Evolutionary conservation across 2,329 filamentous ascomycete species (phyloP).

Genomic region (Aureobasidium zeae): DNA sequence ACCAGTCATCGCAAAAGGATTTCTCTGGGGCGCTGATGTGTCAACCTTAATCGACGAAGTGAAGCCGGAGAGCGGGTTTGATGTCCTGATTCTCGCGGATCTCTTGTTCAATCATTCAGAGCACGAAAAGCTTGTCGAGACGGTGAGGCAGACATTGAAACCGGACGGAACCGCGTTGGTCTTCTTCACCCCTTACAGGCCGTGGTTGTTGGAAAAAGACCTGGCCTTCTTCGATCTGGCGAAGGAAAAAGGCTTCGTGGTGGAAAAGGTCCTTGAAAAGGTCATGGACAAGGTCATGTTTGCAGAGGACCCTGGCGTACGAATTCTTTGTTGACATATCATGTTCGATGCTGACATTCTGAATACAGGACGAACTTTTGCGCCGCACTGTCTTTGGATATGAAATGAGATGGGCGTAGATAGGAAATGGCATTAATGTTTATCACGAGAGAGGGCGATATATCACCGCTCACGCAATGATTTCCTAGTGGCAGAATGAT

Average conservation of each 20-base stretch:
- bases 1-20: conserved; percentile 47
- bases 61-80: conserved; percentile 49
- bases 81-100: conserved; percentile 78
- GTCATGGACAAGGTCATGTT: conserved; percentile 82
- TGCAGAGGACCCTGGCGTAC: conserved; percentile 69
- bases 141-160: conserved; percentile 58
- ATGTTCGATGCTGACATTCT: background rate
- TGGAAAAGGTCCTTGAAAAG: conserved; percentile 72
- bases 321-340: conserved; percentile 22
- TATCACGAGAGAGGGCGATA: no score
- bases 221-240: conserved; percentile 77
- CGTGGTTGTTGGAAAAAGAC: conserved; percentile 80
- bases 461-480: no score
- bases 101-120: conserved; percentile 86
- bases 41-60: conserved; percentile 24
- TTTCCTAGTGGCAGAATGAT: no score
- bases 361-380: conserved; percentile 57
- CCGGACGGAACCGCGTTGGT: conserved; percentile 61
- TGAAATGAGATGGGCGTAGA: conserved; percentile 53
- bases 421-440: no score
- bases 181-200: conserved; percentile 89
- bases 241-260: conserved; percentile 58
- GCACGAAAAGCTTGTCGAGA: conserved; percentile 66
- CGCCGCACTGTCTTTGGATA: conserved; percentile 77
- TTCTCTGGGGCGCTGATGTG: conserved; percentile 67